A percentile compares a stretch with the other conserved stretches of the same genome.
Evolutionary conservation across 164 flowering plant species (phyloP).

Genomic region (Santalum album): DNA sequence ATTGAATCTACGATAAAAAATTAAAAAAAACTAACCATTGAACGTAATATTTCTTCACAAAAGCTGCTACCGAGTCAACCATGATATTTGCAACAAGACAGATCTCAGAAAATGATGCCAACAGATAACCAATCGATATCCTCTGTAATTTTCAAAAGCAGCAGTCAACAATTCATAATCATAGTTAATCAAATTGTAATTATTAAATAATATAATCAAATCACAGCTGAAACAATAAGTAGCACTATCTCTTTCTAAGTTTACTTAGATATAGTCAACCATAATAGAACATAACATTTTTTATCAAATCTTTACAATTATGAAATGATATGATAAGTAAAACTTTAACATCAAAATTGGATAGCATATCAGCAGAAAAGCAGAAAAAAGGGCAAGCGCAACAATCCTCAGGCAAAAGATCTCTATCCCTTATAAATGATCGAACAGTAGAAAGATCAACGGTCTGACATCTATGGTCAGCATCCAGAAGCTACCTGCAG

Average conservation of each 20-base stretch:
- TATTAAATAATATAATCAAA: background rate
- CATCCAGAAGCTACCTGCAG: constrained; percentile 66
- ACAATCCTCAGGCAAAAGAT: background rate
- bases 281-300: no score
- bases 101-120: constrained; percentile 60
- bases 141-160: constrained; percentile 38
- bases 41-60: constrained; percentile 48
- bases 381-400: background rate
- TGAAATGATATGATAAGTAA: no score
- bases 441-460: background rate
- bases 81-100: constrained; percentile 39
- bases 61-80: constrained; percentile 43
- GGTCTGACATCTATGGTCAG: no score
- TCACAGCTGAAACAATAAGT: background rate
- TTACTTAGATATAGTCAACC: background rate
- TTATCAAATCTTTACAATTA: no score
- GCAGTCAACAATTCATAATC: no score
- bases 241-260: background rate
- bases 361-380: background rate
- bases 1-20: no score
- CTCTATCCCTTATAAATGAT: background rate
- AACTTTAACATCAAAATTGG: background rate
- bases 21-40: constrained; percentile 50
- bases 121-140: constrained; percentile 61
- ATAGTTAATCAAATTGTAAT: background rate